Base-by-base conservation (phyloP, 352 stramenopile genomes). In the Phytophthora brassicae region DNA sequence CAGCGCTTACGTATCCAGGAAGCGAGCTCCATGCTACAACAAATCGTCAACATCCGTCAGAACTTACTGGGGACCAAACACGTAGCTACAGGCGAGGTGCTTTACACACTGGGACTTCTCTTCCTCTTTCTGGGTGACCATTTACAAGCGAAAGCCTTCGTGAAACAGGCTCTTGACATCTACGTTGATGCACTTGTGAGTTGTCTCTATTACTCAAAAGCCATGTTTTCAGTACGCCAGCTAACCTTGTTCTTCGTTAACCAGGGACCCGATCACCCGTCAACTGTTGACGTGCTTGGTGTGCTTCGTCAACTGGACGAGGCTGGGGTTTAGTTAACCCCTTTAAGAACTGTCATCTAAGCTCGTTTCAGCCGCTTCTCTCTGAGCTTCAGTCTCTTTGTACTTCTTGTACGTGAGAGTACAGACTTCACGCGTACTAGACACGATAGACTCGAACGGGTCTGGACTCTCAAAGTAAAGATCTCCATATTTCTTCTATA, bases 391-490 rank as follows among this genome's bases (percentile, higher is more conserved):
- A 23, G 31, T 54, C 31, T 71, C n/a, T 23, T 73, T 66, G 42
- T 69, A 28, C n/a, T 75, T 64, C 17, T 66, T 43, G 24, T 79
- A 84, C 11, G 74, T 90, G 48, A 90, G 84, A n/a, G 80, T 93
- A 29, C 70, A 82, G 12, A 93, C 53, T 48, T 83, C 56, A 24
- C 68, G 77, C 31, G 76, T 38, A 55, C 70, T 86, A 7, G 72
- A 55, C 17, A 92, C 85, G 24, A 92, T 79, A 4, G 53, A 38
- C 20, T 83, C 75, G 47, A 94, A 94, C 41, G 83, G 82, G 60
- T 94, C 85, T 0, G 74, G 66, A 44, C 65, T 91, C 36, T 72
- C 68, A 28, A 90, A 94, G 35, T 76, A 85, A 29, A 89, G 57
- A 12, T 89, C 74, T 0, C 83, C 83, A 41, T 86, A 91, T 35